Percentiles rank a stretch among this genome's conserved stretches.
phyloP scores from a whole-genome alignment of 2,329 filamentous ascomycete genomes.

The Dactylella cylindrospora region DNA sequence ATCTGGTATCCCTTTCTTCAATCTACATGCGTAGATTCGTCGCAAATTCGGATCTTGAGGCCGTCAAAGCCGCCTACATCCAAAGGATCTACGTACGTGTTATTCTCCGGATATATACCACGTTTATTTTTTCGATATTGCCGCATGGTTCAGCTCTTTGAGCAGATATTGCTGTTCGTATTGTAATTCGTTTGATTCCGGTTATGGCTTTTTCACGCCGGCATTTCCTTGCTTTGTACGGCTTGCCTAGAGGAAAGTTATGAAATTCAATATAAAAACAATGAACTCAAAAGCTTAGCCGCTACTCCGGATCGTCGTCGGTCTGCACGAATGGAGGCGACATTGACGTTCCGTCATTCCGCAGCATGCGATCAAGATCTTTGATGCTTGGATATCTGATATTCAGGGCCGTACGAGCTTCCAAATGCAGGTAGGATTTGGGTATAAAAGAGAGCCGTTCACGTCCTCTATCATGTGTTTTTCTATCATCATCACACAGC shows the following conservation, averaged over 20 bases:
- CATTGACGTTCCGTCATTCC: constrained; percentile 24
- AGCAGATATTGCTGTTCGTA: too few relatives aligned
- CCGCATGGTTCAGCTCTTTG: too few relatives aligned
- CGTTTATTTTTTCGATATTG: constrained; percentile 7
- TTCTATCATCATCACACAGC: constrained; percentile 13
- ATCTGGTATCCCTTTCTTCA: constrained; percentile 5
- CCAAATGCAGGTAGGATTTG: neutral
- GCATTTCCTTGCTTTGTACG: too few relatives aligned
- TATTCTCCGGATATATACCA: constrained; percentile 1
- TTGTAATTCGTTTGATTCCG: too few relatives aligned
- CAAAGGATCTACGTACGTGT: constrained; percentile 33
- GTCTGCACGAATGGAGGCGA: neutral
- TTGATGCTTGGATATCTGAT: constrained; percentile 13
- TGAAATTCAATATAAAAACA: too few relatives aligned
- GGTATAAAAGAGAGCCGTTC: neutral
- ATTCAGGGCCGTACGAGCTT: constrained; percentile 1
- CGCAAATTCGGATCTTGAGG: constrained; percentile 12
- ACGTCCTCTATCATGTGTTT: constrained; percentile 14
- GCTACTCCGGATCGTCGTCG: constrained; percentile 35
- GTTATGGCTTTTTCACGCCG: too few relatives aligned
- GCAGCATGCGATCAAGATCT: constrained; percentile 2
- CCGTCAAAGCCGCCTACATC: constrained; percentile 33
- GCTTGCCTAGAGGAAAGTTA: too few relatives aligned
- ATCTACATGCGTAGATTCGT: too few relatives aligned
- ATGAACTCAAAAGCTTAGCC: neutral